These are phyloP conservation scores for Nigrospora osmanthi DNA, from an alignment of 2,329 filamentous ascomycete genomes.

Conservation along the genomic window DNA sequence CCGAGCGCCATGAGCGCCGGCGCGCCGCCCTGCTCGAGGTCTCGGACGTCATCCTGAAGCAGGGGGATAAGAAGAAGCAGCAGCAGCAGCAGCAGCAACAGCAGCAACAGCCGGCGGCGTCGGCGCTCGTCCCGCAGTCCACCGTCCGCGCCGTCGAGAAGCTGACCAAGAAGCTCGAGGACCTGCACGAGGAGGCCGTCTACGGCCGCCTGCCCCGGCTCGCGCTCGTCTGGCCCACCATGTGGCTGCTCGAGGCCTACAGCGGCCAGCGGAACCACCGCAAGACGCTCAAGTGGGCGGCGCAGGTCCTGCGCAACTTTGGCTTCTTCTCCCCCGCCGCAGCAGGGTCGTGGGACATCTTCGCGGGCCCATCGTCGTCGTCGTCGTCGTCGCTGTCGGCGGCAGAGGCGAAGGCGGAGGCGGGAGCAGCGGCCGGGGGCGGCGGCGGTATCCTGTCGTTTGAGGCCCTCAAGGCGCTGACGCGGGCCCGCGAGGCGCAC, in stretches of 20 bases:
- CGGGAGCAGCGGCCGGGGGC: too few species aligned
- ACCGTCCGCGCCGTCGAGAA: constrained; percentile 22
- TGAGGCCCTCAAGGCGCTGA: constrained; percentile 24
- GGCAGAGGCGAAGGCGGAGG: too few species aligned
- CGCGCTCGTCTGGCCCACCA: constrained; percentile 24
- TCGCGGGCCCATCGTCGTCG: constrained; percentile 1
- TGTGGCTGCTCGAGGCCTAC: constrained; percentile 26
- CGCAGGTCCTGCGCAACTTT: constrained; percentile 24
- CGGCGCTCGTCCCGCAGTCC: constrained; percentile 18
- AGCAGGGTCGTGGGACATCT: constrained; percentile 14
- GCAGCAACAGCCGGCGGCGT: too few species aligned
- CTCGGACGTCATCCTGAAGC: constrained; percentile 8
- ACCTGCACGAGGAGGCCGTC: constrained; percentile 21
- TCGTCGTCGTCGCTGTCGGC: constrained; percentile 2
- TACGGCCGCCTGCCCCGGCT: constrained; percentile 21
- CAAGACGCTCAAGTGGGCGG: constrained; percentile 21
- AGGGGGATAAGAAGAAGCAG: constrained; percentile 6
- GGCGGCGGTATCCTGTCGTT: constrained; percentile 24
- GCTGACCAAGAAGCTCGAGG: constrained; percentile 21
- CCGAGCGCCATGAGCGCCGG: constrained; percentile 10
- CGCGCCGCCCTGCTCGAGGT: background rate
- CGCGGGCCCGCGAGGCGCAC: constrained; percentile 20
- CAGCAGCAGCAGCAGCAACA: too few species aligned
- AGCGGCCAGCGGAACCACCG: constrained; percentile 20
- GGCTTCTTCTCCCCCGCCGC: constrained; percentile 12